Evolutionary conservation across 495 filamentous ascomycete species (phyloP), one percentile per base, ranked within the genome.

Genomic region (Aspergillus leporis): DNA sequence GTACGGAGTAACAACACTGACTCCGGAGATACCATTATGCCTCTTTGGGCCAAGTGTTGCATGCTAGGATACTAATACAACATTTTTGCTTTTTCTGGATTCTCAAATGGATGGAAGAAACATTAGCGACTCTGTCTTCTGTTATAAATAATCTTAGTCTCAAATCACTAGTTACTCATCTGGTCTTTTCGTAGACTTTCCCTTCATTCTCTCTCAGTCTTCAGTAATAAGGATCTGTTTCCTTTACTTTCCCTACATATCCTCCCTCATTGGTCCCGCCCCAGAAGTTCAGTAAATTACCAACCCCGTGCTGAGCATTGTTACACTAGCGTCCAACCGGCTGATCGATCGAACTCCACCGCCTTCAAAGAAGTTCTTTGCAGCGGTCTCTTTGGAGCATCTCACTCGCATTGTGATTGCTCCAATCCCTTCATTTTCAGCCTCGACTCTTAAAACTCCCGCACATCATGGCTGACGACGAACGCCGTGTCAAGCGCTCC

Each of bases 401-500:
- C 61, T 63, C 53, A 50, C 50, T 51, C 54, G 48, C 18, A 28
- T 53, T 46, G 23, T 48, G 41, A 25, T 51, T 49, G 36, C 45
- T 58, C 41, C 34, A 51, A 16, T 13, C 46, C 19, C 50, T 30
- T 28, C 23, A 13, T 30, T n/a, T 21, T 50, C 46, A 47, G 18
- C 32, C 22, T 19, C 40, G 18, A 52, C 23, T 32, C 5, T 14
- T 8, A 31, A 45, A 18, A 40, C 30, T 16, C 14, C 38, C 16
- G 2, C 16, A 5, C 55, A 63, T 56, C 53, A 96, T 95, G 91
- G 85, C 87, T 58, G 92, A 95, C 65, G 83, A 91, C 45, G 88
- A 91, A 63, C 82, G 85, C 68, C 88, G 89, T 55, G 76, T 82
- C 12, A 95, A 94, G 80, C 88, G 92, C 50, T 96, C 92, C 49